Conservation (phyloP, 2,329 filamentous ascomycete species). For the Botrytis medusae region DNA sequence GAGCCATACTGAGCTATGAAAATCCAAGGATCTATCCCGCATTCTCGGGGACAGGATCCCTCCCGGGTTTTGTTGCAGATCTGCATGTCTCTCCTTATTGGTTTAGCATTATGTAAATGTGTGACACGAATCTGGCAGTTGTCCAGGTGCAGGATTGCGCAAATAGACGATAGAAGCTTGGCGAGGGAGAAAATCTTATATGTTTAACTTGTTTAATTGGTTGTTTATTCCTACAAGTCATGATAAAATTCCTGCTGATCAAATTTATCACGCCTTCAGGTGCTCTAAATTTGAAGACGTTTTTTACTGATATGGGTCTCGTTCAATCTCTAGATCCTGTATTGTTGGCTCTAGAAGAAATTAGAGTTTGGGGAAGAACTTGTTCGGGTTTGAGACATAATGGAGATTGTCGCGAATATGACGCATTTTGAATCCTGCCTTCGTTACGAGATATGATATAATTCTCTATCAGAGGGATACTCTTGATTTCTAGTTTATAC, state of each 20-base stretch:
- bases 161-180: slow-evolving; percentile 24
- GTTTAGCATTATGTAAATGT: background rate
- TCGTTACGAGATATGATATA: slow-evolving; percentile 16
- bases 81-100: background rate
- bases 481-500: slow-evolving; percentile 4
- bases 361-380: slow-evolving; percentile 17
- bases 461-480: slow-evolving; percentile 18
- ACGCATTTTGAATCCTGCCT: slow-evolving; percentile 30
- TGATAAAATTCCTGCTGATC: slow-evolving; percentile 2
- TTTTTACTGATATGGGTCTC: slow-evolving; percentile 18
- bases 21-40: background rate
- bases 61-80: background rate
- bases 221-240: background rate
- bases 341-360: no score
- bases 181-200: background rate
- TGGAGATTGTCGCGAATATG: slow-evolving; percentile 36
- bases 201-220: background rate
- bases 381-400: no score
- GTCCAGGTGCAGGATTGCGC: no score
- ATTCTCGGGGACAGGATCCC: no score
- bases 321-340: no score
- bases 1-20: no score
- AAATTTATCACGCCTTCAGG: slow-evolving; percentile 23
- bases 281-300: slow-evolving; percentile 20
- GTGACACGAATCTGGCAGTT: background rate